Evolutionary conservation across 371 early-diverging fungal genomes (phyloP), one percentile per base, ranked within the genome.

Genomic region (Mortierella sp.): DNA sequence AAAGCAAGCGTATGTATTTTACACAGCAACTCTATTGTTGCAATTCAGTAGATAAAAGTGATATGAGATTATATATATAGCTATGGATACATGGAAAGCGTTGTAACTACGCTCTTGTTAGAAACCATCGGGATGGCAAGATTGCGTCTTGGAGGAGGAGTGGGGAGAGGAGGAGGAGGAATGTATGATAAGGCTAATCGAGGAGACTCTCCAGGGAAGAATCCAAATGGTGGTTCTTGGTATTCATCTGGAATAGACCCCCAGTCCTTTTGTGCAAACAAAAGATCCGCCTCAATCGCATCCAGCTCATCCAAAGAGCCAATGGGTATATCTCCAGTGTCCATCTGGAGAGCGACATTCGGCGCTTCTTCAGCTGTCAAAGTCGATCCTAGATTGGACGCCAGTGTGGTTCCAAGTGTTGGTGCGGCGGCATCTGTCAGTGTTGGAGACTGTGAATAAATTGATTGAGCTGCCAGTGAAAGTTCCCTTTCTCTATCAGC

Each of bases 211-310:
- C 80, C 80, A 2, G 80, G 80, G 53, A 80, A 80, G 75, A 80
- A 80, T 47, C 80, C 80, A 64, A 80, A 80, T 8, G 80, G 80
- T 26, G 80, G 80, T 37, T 80, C 80, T 64, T 80, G 80, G 62
- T 80, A 80, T 70, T 80, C 80, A 31, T 80, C 80, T 6, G 80
- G 80, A 35, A 74, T 70, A 15, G 75, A 73, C 23, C 80, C 80
- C 80, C 80, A 80, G 47, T 80, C 80, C 57, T 64, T 73, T 61
- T 80, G 80, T 7, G 80, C 80, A 43, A 80, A 70, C 6, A 80
- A 43, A 2, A 80, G 64, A 40, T 80, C 80, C 12, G 80, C 80
- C 43, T 80, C 80, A 29, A 80, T 62, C 1, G 75, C 70, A 47
- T 80, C 75, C 22, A 80, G 53, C 12, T 80, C 80, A 35, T 80